Conservation (phyloP, 1,284 basidiomycete genomes). For the Rhodotorula sp. region DNA sequence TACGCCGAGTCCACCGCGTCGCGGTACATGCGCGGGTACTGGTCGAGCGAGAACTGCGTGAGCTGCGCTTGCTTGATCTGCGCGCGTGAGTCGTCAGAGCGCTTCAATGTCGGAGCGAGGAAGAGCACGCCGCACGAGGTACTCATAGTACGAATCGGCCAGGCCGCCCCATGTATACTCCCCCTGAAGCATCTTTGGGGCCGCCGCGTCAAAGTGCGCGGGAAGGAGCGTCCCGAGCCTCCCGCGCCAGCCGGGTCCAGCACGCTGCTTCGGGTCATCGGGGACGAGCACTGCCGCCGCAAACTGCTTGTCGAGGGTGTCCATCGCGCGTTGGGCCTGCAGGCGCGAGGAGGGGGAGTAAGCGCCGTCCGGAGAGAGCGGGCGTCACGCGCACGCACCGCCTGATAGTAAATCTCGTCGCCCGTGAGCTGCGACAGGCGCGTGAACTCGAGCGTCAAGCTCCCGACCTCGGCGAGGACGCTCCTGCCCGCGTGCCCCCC, state of each 20-base stretch:
- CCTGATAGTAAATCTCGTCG: conserved; percentile 58
- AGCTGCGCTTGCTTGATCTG: conserved; percentile 45
- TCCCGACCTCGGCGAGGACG: conserved; percentile 54
- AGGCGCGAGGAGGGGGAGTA: background rate
- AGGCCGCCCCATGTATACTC: conserved; percentile 56
- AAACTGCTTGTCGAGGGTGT: conserved; percentile 55
- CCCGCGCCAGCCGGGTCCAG: conserved; percentile 10
- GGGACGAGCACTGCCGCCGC: background rate
- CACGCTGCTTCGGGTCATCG: background rate
- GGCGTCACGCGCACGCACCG: conserved; percentile 44
- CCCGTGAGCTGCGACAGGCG: conserved; percentile 57
- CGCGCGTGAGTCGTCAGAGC: background rate
- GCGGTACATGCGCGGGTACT: conserved; percentile 57
- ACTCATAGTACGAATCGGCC: conserved; percentile 59
- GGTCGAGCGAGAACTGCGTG: conserved; percentile 30
- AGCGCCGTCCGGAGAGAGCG: background rate
- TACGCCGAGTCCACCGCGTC: conserved; percentile 55
- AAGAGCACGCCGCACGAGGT: conserved; percentile 48
- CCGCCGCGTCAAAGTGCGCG: conserved; percentile 51
- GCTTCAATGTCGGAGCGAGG: background rate
- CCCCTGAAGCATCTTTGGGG: conserved; percentile 33
- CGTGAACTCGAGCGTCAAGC: conserved; percentile 59
- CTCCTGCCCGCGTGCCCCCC: conserved; percentile 19
- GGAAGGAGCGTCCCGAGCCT: conserved; percentile 51
- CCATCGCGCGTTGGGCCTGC: conserved; percentile 56